Evolutionary conservation across 2,329 filamentous ascomycete genomes (phyloP).

Genomic region (Cladosporium sp.): DNA sequence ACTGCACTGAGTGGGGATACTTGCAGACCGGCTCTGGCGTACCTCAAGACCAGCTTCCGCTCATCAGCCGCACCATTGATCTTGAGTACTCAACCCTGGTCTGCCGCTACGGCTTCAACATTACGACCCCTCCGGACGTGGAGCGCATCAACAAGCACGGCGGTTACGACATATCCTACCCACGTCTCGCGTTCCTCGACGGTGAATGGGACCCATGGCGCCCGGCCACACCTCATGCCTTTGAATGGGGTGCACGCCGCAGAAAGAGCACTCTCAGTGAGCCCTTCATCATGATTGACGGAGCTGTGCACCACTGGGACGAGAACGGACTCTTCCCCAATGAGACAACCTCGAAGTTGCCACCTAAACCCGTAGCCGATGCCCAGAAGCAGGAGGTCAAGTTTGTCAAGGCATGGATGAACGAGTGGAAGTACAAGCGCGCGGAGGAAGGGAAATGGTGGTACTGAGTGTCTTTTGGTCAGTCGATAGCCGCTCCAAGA

Average conservation of each 20-base stretch:
- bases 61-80: slow-evolving; percentile 70
- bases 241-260: slow-evolving; percentile 41
- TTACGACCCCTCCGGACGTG: slow-evolving; percentile 62
- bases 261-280: slow-evolving; percentile 62
- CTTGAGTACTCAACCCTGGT: slow-evolving; percentile 61
- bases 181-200: slow-evolving; percentile 74
- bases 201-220: slow-evolving; percentile 81
- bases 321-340: slow-evolving; percentile 55
- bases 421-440: slow-evolving; percentile 52
- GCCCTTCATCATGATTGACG: slow-evolving; percentile 71
- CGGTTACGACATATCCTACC: slow-evolving; percentile 67
- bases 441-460: slow-evolving; percentile 17
- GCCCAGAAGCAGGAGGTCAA: slow-evolving; percentile 59
- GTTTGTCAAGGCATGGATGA: slow-evolving; percentile 68
- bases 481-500: too few species aligned
- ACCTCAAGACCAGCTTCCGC: slow-evolving; percentile 62
- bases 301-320: slow-evolving; percentile 68
- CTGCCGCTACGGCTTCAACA: slow-evolving; percentile 70
- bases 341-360: slow-evolving; percentile 59
- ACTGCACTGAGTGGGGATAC: slow-evolving; percentile 60
- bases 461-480: background rate
- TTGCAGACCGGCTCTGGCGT: slow-evolving; percentile 71
- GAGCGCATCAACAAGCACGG: slow-evolving; percentile 74
- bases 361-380: slow-evolving; percentile 59
- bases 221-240: slow-evolving; percentile 68